Conservation (phyloP, 495 filamentous ascomycete genomes). For the Massariosphaeria phaeospora region DNA sequence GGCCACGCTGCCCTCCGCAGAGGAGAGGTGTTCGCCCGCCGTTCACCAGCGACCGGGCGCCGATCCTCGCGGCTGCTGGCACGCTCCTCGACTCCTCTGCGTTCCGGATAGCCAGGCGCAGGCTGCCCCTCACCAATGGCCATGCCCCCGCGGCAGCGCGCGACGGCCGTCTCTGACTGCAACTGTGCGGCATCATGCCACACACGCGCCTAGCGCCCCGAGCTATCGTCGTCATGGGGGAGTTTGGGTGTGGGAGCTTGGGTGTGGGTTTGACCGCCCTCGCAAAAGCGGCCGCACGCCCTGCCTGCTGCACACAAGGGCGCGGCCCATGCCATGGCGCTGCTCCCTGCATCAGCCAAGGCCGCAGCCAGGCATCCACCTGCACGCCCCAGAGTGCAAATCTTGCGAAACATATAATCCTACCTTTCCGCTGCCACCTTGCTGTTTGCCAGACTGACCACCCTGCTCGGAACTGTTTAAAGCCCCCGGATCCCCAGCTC, state of each 20-base stretch:
- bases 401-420: conserved; percentile 22
- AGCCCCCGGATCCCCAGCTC: conserved; percentile 3
- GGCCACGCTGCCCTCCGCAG: background rate
- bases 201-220: background rate
- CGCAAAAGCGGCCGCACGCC: background rate
- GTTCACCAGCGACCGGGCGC: background rate
- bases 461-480: conserved; percentile 2
- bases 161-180: conserved; percentile 16
- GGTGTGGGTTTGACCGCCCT: conserved; percentile 16
- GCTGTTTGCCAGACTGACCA: background rate
- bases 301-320: background rate
- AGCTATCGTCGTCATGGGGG: conserved; percentile 12
- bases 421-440: conserved; percentile 11
- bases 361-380: conserved; percentile 5
- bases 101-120: background rate
- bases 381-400: background rate
- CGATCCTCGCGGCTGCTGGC: conserved; percentile 18
- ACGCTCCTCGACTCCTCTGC: background rate
- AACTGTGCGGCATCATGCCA: conserved; percentile 13
- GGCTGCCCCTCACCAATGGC: background rate
- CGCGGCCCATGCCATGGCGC: conserved; percentile 1
- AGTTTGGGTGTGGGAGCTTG: background rate
- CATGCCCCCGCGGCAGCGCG: background rate
- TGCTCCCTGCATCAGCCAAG: conserved; percentile 1
- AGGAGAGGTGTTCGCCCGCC: background rate